Evolutionary conservation across 805 yeast species (phyloP), one percentile per base, ranked within the genome.

Genomic region (Candida nanaspora): DNA sequence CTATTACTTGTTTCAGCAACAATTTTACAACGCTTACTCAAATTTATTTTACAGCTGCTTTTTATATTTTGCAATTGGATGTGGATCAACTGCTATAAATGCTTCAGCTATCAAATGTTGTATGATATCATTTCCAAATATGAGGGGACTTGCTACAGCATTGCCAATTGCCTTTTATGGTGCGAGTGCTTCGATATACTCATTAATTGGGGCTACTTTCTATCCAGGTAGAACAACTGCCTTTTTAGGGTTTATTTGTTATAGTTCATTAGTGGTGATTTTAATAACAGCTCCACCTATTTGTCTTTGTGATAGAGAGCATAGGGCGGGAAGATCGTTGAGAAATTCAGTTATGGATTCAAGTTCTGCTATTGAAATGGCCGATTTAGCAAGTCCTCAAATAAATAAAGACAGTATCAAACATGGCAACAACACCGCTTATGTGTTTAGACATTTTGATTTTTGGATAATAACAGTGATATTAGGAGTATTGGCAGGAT

Each of bases 81-180:
- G 66, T 3, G 93, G 93, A 0, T 76, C 85, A 27, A 80, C 89
- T 0, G 73, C 74, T 42, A 70, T 83, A 31, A 77, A 76, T 53
- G 69, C 78, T 15, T 78, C 83, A 9, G 68, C 80, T 44, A 72
- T 84, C 52, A 84, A 84, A 53, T 82, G 88, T 53, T 80, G 87
- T 43, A 86, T 88, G 20, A 64, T 82, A 32, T 68, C 72, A 35
- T 82, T 78, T 52, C 91, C 94, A 0, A 66, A 72, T 33, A 64
- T 72, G 30, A 61, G 86, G 41, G 94, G 93, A 2, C 66, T 82
- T 9, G 89, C 93, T 4, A 80, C 93, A 0, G 76, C 87, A 0
- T 66, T 83, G 34, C 88, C 91, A 2, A 69, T 83, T 56, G 80
- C 89, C 1, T 72, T 82, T 35, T 82, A 80, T 56, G 94, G 94